Evolutionary conservation across 768 basidiomycete genomes (phyloP), one percentile per base, ranked within the genome.

Genomic region (Imleria badia): DNA sequence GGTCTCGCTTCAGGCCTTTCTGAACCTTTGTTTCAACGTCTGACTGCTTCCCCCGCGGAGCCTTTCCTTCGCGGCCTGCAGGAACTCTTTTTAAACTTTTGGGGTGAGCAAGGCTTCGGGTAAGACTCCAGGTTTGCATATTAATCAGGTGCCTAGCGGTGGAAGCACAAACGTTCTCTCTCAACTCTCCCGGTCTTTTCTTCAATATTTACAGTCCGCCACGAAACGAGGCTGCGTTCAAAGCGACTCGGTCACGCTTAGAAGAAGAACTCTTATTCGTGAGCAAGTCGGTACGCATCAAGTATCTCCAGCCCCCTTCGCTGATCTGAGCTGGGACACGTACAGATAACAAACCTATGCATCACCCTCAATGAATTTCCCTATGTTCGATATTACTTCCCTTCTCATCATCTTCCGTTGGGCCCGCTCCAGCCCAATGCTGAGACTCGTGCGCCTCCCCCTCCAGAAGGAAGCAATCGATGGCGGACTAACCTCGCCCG

Each of bases 61-160:
- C 86, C 89, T 2, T 79, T 85, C 60, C 77, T 98, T n/a, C 81
- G 81, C 56, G 81, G 78, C 5, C 71, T 96, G 48, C 86, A 87
- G 61, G 97, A 99, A 66, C 77, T 98, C 34, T 98, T 87, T 71
- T 71, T 97, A 60, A 96, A 98, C 71, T 91, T 96, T 72, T 89
- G 91, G 86, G 85, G 96, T 95, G 58, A 52, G 91, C 72, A 29
- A 22, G 26, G 38, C n/a, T 13, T 47, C 36, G 23, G 44, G 26
- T 6, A 31, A 15, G 20, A 17, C 20, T 20, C 15, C 41, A 49
- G 19, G 23, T 33, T 49, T 51, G n/a, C 50, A 49, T 58, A 51
- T 55, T 62, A 15, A 60, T 53, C 26, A 44, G 36, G 30, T 19
- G 15, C 34, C 40, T 49, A 98, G 96, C 90, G 14, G 76, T 85